Conservation (phyloP, 2,329 filamentous ascomycete species). For the Sporothrix protearum region DNA sequence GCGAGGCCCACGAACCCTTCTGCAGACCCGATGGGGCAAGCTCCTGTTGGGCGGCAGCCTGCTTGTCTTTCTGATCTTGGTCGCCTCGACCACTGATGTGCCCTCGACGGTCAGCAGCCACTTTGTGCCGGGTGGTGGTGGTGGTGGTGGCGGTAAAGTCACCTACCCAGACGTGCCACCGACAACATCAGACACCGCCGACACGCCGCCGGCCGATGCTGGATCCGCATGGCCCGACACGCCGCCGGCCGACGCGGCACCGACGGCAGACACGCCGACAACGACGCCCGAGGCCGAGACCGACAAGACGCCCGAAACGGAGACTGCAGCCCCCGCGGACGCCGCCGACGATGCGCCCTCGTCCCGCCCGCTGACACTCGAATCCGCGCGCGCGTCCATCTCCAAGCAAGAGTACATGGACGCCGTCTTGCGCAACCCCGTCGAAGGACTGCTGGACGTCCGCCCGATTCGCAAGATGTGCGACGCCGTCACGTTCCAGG, state of each 20-base stretch:
- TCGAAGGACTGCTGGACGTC: conserved; percentile 28
- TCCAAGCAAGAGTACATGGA: conserved; percentile 27
- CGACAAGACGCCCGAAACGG: background rate
- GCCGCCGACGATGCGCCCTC: background rate
- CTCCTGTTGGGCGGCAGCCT: background rate
- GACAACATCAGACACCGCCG: background rate
- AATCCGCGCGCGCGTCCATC: conserved; percentile 6
- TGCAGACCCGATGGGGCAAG: conserved; percentile 20
- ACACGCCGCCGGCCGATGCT: background rate
- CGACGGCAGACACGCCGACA: background rate
- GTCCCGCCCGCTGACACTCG: background rate
- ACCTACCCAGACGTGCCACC: background rate
- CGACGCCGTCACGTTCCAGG: conserved; percentile 34
- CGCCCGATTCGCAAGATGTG: conserved; percentile 30
- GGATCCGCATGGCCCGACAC: background rate
- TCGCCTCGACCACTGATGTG: background rate
- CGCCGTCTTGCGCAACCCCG: conserved; percentile 26
- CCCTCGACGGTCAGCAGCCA: background rate
- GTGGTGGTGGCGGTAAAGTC: background rate
- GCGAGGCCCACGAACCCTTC: background rate
- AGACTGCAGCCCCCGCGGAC: background rate
- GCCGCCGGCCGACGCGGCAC: background rate
- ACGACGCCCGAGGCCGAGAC: background rate
- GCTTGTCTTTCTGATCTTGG: background rate
- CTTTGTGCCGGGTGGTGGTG: background rate